A percentile compares a stretch with the other conserved stretches of the same genome.
Evolutionary conservation across 345 rosid genomes (phyloP).

Genomic region (Ceriops tagal): DNA sequence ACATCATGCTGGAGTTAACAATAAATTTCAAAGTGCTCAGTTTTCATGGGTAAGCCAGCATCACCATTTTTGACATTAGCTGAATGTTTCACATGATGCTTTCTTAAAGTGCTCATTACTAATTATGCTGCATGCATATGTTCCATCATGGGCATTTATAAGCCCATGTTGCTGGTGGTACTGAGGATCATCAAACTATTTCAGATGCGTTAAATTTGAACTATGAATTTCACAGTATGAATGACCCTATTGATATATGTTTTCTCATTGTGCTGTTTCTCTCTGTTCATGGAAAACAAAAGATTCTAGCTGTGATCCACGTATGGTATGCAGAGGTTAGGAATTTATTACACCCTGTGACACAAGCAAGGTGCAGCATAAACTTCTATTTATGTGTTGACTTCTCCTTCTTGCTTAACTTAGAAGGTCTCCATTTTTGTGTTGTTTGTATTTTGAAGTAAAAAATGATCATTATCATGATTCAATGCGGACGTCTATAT

Average conservation of each 20-base stretch:
- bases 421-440: not conserved
- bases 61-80: not conserved
- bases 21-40: conserved; percentile 84
- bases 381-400: not conserved
- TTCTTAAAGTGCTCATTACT: not conserved
- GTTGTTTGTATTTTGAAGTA: not conserved
- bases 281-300: not conserved
- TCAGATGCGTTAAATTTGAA: too few relatives aligned
- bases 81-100: conserved; percentile 2
- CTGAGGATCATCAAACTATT: too few relatives aligned
- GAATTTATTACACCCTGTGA: not conserved
- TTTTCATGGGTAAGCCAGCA: conserved; percentile 80
- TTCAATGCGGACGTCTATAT: not conserved
- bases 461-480: not conserved
- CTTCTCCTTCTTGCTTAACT: not conserved
- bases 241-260: too few relatives aligned
- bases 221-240: too few relatives aligned
- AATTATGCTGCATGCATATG: not conserved
- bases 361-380: not conserved
- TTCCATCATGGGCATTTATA: not conserved
- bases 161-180: not conserved
- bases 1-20: conserved; percentile 79
- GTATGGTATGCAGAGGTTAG: not conserved
- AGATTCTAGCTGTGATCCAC: not conserved
- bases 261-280: too few relatives aligned